These are phyloP conservation scores for Candida chilensis DNA, from an alignment of 805 yeast genomes.

Conservation along the genomic window DNA sequence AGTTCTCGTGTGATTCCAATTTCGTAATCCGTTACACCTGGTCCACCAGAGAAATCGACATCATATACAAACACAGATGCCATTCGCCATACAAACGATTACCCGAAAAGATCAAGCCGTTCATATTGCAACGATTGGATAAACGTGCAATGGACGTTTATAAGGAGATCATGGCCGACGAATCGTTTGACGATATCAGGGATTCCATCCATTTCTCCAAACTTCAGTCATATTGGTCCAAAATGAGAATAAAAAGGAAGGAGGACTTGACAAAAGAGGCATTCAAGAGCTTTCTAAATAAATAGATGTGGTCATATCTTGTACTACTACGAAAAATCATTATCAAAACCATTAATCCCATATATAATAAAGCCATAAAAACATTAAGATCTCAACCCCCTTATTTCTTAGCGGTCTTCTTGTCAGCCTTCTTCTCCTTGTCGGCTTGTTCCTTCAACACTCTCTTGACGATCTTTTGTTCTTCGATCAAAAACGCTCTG, in stretches of 20 bases:
- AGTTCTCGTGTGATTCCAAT: constrained; percentile 7
- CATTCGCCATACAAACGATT: constrained; percentile 9
- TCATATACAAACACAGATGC: constrained; percentile 6
- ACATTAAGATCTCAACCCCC: too few species aligned
- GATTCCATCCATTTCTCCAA: constrained; percentile 8
- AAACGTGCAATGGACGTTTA: constrained; percentile 9
- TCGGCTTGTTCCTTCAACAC: constrained; percentile 95
- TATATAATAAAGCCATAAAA: too few species aligned
- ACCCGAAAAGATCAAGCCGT: constrained; percentile 9
- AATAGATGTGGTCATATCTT: too few species aligned
- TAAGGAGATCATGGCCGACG: constrained; percentile 6
- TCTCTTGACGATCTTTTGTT: constrained; percentile 99
- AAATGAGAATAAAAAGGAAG: constrained; percentile 7
- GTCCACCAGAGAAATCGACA: constrained; percentile 6
- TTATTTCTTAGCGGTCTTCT: constrained; percentile 11
- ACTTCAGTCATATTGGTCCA: constrained; percentile 11
- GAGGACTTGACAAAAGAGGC: constrained; percentile 9
- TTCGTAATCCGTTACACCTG: constrained; percentile 8
- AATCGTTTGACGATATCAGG: constrained; percentile 6
- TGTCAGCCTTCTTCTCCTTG: constrained; percentile 65
- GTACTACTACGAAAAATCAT: too few species aligned
- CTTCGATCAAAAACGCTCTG: constrained; percentile 99
- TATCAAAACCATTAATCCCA: too few species aligned
- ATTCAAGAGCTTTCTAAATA: constrained; percentile 8
- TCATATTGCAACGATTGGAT: constrained; percentile 8